These are phyloP conservation scores for Linaria vulgaris DNA, from an alignment of 257 asterid genomes.

Conservation along the genomic window DNA sequence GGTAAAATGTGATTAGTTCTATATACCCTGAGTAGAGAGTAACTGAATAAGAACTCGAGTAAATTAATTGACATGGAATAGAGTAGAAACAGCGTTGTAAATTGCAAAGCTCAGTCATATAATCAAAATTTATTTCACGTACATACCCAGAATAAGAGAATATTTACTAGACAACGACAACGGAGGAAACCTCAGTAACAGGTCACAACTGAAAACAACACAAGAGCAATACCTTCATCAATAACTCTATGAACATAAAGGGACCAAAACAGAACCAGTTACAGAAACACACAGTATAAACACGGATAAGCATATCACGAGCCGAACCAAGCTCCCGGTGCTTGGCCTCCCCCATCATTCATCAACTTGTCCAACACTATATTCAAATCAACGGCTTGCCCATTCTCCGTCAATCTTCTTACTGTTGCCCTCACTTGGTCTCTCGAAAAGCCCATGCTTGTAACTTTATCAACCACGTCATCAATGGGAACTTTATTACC, in stretches of 20 bases:
- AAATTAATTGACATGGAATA: not conserved
- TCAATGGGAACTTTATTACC: conserved; percentile 64
- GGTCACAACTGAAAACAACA: not conserved
- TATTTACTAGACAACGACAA: not conserved
- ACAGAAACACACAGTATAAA: too few species aligned
- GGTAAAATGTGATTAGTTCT: too few species aligned
- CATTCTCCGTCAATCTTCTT: conserved; percentile 59
- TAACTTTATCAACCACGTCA: conserved; percentile 64
- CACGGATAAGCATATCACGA: too few species aligned
- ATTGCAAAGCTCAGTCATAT: not conserved
- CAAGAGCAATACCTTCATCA: not conserved
- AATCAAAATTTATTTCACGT: not conserved
- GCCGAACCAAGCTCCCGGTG: conserved; percentile 44
- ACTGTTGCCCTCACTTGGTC: conserved; percentile 63
- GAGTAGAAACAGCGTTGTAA: not conserved
- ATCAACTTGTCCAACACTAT: conserved; percentile 65
- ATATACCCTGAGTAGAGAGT: not conserved
- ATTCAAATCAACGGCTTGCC: conserved; percentile 64
- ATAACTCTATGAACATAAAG: not conserved
- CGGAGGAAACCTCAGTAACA: not conserved
- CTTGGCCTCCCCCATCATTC: conserved; percentile 58
- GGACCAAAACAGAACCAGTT: not conserved
- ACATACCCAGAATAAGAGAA: not conserved
- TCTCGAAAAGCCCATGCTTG: conserved; percentile 65
- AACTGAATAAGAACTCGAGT: not conserved